Evolutionary conservation across 176 grass and related monocot species (phyloP).

Genomic region (Musa itinerans): DNA sequence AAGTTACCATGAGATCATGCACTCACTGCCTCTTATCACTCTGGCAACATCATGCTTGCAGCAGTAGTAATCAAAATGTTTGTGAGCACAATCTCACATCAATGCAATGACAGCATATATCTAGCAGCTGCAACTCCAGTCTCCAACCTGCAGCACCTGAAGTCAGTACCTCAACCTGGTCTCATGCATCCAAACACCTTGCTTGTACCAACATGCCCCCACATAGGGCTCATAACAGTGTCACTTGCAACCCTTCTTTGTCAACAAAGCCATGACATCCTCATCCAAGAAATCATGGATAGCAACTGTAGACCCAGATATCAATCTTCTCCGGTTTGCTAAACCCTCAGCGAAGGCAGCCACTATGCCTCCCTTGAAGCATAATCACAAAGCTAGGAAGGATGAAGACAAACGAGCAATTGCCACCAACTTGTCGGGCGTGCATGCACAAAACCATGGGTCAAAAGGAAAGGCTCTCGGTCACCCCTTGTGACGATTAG

Average conservation of each 20-base stretch:
- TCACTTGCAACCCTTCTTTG: neutral
- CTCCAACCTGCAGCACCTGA: no score
- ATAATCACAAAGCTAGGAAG: neutral
- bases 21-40: no score
- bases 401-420: neutral
- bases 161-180: no score
- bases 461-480: neutral
- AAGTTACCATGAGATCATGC: no score
- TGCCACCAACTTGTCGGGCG: neutral
- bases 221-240: neutral
- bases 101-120: no score
- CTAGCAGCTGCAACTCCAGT: no score
- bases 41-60: no score
- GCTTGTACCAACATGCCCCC: no score
- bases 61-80: no score
- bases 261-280: neutral
- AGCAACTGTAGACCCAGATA: neutral
- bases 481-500: neutral
- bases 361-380: neutral
- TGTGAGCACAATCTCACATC: no score
- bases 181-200: no score
- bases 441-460: neutral
- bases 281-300: neutral
- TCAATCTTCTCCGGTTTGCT: neutral
- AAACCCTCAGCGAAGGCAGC: neutral